Evolutionary conservation across 495 filamentous ascomycete species (phyloP).

Genomic region (Aspergillus conjunctus): DNA sequence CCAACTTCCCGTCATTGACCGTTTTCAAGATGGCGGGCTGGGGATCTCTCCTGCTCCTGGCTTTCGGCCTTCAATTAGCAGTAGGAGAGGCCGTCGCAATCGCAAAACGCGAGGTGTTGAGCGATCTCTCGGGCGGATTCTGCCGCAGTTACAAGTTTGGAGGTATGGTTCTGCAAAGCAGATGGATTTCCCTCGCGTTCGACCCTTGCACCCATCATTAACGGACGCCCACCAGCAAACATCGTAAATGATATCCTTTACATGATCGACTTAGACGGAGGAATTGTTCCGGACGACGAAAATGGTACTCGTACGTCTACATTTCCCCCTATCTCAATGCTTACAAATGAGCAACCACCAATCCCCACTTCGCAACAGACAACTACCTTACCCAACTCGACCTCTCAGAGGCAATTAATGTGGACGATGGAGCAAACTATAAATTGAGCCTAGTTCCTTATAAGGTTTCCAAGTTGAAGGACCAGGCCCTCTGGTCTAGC

Average conservation of each 20-base stretch:
- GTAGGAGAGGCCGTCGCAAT: background rate
- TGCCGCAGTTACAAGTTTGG: conserved; percentile 24
- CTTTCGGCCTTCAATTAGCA: background rate
- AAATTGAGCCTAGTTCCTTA: conserved; percentile 18
- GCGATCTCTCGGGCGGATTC: conserved; percentile 20
- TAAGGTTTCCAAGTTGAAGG: conserved; percentile 13
- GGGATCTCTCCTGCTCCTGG: background rate
- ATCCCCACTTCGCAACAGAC: conserved; percentile 9
- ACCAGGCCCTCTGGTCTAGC: conserved; percentile 16
- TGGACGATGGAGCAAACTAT: conserved; percentile 21
- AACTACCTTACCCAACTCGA: conserved; percentile 26
- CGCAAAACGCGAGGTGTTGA: conserved; percentile 11
- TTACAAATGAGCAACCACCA: background rate
- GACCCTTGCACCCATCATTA: background rate
- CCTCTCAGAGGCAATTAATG: conserved; percentile 8
- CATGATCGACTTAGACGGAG: conserved; percentile 22
- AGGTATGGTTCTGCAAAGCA: conserved; percentile 10
- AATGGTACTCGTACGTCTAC: conserved; percentile 13
- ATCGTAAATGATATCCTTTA: conserved; percentile 22
- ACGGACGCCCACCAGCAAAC: conserved; percentile 4
- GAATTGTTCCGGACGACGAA: conserved; percentile 17
- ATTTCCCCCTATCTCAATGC: background rate
- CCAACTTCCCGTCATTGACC: too few species aligned
- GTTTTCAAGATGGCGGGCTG: background rate
- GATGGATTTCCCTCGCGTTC: background rate